A percentile compares a stretch with the other conserved stretches of the same genome.
Conservation (phyloP, 2,329 filamentous ascomycete genomes). For the Exophiala phaeomuriformis region DNA sequence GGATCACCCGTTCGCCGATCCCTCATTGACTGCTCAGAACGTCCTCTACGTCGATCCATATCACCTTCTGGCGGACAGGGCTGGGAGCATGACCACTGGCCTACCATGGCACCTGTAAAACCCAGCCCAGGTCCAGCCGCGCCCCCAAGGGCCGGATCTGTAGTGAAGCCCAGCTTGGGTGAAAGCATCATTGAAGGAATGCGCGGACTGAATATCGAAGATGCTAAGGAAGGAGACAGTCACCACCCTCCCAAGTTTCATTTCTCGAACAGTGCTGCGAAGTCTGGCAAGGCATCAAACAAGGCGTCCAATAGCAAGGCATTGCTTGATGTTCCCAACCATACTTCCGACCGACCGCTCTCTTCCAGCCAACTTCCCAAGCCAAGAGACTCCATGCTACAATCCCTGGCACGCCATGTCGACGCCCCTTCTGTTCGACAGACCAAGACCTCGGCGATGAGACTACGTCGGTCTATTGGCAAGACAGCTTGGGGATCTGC, state of each 20-base stretch:
- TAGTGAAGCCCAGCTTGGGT: slow-evolving; percentile 19
- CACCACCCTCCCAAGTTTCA: not conserved
- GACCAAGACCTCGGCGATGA: slow-evolving; percentile 17
- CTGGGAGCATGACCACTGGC: slow-evolving; percentile 29
- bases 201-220: slow-evolving; percentile 18
- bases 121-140: not conserved
- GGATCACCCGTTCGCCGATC: slow-evolving; percentile 25
- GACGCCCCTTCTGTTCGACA: slow-evolving; percentile 12
- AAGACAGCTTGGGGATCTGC: slow-evolving; percentile 8
- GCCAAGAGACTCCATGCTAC: slow-evolving; percentile 19
- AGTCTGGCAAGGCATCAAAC: not conserved
- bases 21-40: slow-evolving; percentile 30
- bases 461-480: slow-evolving; percentile 10
- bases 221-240: slow-evolving; percentile 2
- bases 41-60: slow-evolving; percentile 27
- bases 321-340: not conserved
- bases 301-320: not conserved
- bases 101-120: slow-evolving; percentile 23
- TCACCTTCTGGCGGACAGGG: slow-evolving; percentile 13
- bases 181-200: slow-evolving; percentile 24
- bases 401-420: slow-evolving; percentile 14
- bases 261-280: not conserved
- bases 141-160: not conserved
- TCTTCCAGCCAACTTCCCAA: slow-evolving; percentile 20
- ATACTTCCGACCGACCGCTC: slow-evolving; percentile 5